Base-by-base conservation (phyloP, 176 grass and related monocot species). In the Puccinellia tenuiflora region DNA sequence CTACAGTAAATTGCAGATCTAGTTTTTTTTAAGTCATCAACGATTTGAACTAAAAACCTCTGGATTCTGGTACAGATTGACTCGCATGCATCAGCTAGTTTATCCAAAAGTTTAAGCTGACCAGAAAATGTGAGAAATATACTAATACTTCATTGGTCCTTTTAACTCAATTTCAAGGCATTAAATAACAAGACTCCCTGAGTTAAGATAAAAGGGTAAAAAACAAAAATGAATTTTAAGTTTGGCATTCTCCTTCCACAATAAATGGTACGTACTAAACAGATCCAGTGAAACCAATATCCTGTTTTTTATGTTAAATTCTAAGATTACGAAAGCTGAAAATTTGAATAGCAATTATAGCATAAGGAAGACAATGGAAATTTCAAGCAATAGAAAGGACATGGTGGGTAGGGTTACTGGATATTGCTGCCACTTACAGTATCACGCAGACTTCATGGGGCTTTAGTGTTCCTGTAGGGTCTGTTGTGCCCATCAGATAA, bases 361-460 rank as follows among this genome's bases (percentile, higher is more conserved):
- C 17, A 25, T 22, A 29, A 45, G 52, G 71, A 73, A 73, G 42
- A 63, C 37, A 50, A 48, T 73, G 29, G 26, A 71, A 82, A 70
- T n/a, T 42, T 14, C 9, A 9, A 50, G 31, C 9, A 73, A 7
- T 79, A 62, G 16, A 79, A 72, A 38, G 5, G 11, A 77, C 68
- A 68, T 39, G 40, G 40, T 48, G 16, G 54, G n/a, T n/a, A n/a
- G n/a, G n/a, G 34, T 47, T 51, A 74, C 46, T 51, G 28, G 45
- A 25, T 39, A 28, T 74, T 75, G 45, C 26, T 72, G 76, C 22
- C 29, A 86, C 92, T 82, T 86, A 95, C 90, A 88, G 82, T 83
- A 95, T 84, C 46, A 95, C 68, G 35, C 87, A 92, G 63, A 95
- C 90, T 95, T 95, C 87, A 80, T 90, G 78, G 13, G 37, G 61